Evolutionary conservation across 2,329 filamentous ascomycete species (phyloP), one percentile per base, ranked within the genome.

Genomic region (Reticulascus tulasneorum): DNA sequence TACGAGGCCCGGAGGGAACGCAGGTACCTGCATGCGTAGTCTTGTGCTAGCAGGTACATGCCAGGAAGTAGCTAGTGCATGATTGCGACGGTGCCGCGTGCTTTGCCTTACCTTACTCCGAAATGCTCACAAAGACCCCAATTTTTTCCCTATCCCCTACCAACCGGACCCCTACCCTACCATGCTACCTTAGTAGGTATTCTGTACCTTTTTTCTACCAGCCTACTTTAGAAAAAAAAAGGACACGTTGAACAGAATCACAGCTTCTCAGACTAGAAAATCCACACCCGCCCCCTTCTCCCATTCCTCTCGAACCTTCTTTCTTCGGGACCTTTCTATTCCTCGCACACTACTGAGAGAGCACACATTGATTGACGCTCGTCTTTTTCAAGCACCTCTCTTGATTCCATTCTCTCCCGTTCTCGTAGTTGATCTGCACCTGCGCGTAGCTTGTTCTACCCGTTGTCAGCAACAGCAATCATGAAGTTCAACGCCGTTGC

Each of bases 401-500:
- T 15, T 9, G 16, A 16, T n/a, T n/a, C n/a, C n/a, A n/a, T n/a
- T n/a, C n/a, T n/a, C n/a, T n/a, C n/a, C n/a, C n/a, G n/a, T n/a
- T n/a, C n/a, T n/a, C n/a, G n/a, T n/a, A n/a, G n/a, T n/a, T n/a
- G n/a, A n/a, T n/a, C n/a, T n/a, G n/a, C n/a, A n/a, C 36, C 36
- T 33, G 23, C 26, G 39, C 29, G 28, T 25, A 36, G 16, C 20
- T 43, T 26, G 13, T 22, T 40, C 37, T 43, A 32, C 39, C 38
- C 38, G 37, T 36, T 35, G 22, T n/a, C n/a, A n/a, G n/a, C 31
- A 24, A 33, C 22, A 18, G 23, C 22, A 42, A 81, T 58, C 59
- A 94, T 94, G 88, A 87, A 84, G 79, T 80, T 94, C 67, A 84
- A 85, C 69, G 73, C 84, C 62, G 79, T 84, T 58, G 77, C 88